Evolutionary conservation across 805 yeast genomes (phyloP).

Genomic region (Grigorovia jiainica): DNA sequence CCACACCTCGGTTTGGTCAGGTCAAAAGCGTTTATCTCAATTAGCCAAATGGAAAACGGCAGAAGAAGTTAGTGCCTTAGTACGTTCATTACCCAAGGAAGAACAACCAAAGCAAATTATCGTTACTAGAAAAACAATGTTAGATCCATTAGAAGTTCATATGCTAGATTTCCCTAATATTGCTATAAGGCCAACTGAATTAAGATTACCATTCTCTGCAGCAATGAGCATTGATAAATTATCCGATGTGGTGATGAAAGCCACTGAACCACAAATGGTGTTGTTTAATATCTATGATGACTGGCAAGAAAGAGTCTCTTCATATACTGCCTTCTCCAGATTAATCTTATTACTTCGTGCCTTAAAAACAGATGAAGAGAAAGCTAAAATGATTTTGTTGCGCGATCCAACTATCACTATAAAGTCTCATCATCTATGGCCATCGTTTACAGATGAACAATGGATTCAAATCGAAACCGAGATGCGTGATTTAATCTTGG

Average conservation of each 20-base stretch:
- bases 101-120: constrained; percentile 92
- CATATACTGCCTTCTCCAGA: constrained; percentile 91
- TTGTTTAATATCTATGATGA: constrained; percentile 87
- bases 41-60: constrained; percentile 97
- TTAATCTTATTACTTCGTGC: constrained; percentile 76
- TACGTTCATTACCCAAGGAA: constrained; percentile 81
- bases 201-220: constrained; percentile 81
- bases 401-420: constrained; percentile 67
- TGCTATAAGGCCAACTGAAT: constrained; percentile 79
- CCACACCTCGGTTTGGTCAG: constrained; percentile 94
- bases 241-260: constrained; percentile 67
- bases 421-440: constrained; percentile 86
- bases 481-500: constrained; percentile 76
- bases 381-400: constrained; percentile 61
- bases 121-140: constrained; percentile 80
- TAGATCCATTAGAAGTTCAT: constrained; percentile 93
- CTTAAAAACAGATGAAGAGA: constrained; percentile 64
- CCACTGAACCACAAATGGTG: constrained; percentile 90
- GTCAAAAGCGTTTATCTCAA: constrained; percentile 88
- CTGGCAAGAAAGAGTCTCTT: constrained; percentile 76
- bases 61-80: constrained; percentile 88
- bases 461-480: constrained; percentile 88
- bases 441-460: constrained; percentile 74
- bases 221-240: constrained; percentile 75
- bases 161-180: constrained; percentile 95